A percentile compares a stretch with the other conserved stretches of the same genome.
These are phyloP conservation scores for Leccinum uliginosum DNA, from an alignment of 768 basidiomycete genomes.

Conservation along the genomic window DNA sequence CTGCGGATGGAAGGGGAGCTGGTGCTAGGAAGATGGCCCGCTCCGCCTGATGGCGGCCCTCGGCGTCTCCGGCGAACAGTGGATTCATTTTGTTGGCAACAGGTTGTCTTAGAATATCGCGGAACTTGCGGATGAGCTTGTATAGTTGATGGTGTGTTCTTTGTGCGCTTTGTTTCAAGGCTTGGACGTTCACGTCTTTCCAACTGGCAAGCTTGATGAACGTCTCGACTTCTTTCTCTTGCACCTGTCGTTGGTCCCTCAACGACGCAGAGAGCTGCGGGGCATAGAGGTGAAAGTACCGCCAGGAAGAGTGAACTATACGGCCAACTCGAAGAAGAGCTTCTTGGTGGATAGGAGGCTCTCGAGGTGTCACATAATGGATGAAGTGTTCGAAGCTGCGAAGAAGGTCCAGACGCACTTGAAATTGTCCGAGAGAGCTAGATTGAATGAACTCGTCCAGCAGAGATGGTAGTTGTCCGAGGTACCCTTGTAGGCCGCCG, in stretches of 20 bases:
- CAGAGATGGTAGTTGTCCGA: slow-evolving; percentile 66
- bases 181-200: slow-evolving; percentile 95
- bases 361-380: slow-evolving; percentile 30
- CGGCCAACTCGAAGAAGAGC: slow-evolving; percentile 48
- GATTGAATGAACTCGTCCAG: slow-evolving; percentile 74
- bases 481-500: slow-evolving; percentile 44
- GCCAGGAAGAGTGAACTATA: slow-evolving; percentile 57
- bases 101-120: slow-evolving; percentile 82
- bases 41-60: slow-evolving; percentile 22
- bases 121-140: slow-evolving; percentile 87
- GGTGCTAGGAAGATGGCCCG: slow-evolving; percentile 2
- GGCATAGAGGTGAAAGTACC: slow-evolving; percentile 62
- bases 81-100: slow-evolving; percentile 39
- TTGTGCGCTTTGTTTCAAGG: slow-evolving; percentile 86
- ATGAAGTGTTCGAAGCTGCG: slow-evolving; percentile 60
- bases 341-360: slow-evolving; percentile 25
- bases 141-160: slow-evolving; percentile 88
- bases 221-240: slow-evolving; percentile 79
- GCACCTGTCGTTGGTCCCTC: slow-evolving; percentile 44
- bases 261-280: slow-evolving; percentile 46
- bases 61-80: slow-evolving; percentile 33
- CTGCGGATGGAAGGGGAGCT: background rate
- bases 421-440: slow-evolving; percentile 83
- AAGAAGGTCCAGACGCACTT: slow-evolving; percentile 61
- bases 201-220: slow-evolving; percentile 96